phyloP scores from a whole-genome alignment of 495 filamentous ascomycete species.

The Elaphomyces granulatus region DNA sequence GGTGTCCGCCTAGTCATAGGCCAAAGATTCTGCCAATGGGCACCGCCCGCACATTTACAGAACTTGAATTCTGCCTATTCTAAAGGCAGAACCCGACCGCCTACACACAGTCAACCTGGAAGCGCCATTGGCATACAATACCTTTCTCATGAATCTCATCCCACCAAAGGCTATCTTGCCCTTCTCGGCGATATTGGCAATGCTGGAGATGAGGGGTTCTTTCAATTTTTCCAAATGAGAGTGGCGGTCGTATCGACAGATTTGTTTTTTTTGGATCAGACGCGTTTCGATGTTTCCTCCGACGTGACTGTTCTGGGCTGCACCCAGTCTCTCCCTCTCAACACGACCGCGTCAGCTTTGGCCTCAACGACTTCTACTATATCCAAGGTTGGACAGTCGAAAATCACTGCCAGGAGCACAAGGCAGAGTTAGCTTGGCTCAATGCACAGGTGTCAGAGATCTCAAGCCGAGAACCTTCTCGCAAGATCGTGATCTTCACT shows the following conservation, averaged over 20 bases:
- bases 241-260: constrained; percentile 24
- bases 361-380: constrained; percentile 30
- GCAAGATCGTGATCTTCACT: constrained; percentile 28
- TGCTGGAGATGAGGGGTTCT: constrained; percentile 19
- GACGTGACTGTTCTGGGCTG: constrained; percentile 31
- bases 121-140: constrained; percentile 25
- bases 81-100: too few relatives aligned
- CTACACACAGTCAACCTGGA: constrained; percentile 46
- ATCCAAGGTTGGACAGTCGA: constrained; percentile 28
- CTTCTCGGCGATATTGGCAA: constrained; percentile 41
- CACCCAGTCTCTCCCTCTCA: constrained; percentile 31
- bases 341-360: constrained; percentile 13
- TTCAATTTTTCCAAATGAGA: constrained; percentile 25
- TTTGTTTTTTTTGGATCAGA: constrained; percentile 31
- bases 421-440: constrained; percentile 28
- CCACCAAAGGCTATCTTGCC: constrained; percentile 34
- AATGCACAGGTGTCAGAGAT: constrained; percentile 22
- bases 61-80: too few relatives aligned
- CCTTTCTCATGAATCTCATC: constrained; percentile 26
- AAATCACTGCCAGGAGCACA: constrained; percentile 20
- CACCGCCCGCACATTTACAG: too few relatives aligned
- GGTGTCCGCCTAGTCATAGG: too few relatives aligned
- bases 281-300: constrained; percentile 20
- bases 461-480: constrained; percentile 10
- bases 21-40: too few relatives aligned